Evolutionary conservation across 768 basidiomycete species (phyloP), one percentile per base, ranked within the genome.

Genomic region (Lactarius akahatsu): DNA sequence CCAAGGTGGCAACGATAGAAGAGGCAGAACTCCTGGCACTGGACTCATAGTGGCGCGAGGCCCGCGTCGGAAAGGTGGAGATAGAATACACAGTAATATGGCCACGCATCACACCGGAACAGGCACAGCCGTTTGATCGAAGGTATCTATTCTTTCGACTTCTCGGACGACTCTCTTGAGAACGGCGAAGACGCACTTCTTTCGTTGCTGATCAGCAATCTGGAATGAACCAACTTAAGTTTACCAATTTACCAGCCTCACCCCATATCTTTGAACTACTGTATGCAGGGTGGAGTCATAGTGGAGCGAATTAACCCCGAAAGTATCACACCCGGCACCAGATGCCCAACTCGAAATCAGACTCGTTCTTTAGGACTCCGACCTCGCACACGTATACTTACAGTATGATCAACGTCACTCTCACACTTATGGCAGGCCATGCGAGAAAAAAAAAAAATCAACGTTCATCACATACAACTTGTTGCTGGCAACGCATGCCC

Each of bases 1-100:
- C 30, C 55, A 57, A 36, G 55, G 36, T 66, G 54, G 43, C 65
- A 57, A 66, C 60, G 47, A 32, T 45, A 34, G 59, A 61, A 43
- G 20, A 47, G 50, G 50, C 26, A 45, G 23, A 59, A 55, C 26
- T 26, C 9, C 50, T 52, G 50, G 26, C 50, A n/a, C 13, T 52
- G 26, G 13, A 26, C 23, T 52, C 11, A 3, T 52, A 23, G 50
- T 26, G 26, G 26, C 36, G 36, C 36, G 36, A 38, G 10, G 36
- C 13, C 26, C 50, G 50, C 23, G 50, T 52, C 50, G 50, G 13
- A 52, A 52, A 52, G 13, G 50, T 52, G 50, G 50, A 52, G 50
- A 28, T 52, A 52, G 50, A 52, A 52, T 5, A 26, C 26, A 4
- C 43, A 43, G 7, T 50, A 26, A 26, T 36, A 11, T 38, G 36